Evolutionary conservation across 2,329 filamentous ascomycete species (phyloP).

Genomic region (Phialophora macrospora): DNA sequence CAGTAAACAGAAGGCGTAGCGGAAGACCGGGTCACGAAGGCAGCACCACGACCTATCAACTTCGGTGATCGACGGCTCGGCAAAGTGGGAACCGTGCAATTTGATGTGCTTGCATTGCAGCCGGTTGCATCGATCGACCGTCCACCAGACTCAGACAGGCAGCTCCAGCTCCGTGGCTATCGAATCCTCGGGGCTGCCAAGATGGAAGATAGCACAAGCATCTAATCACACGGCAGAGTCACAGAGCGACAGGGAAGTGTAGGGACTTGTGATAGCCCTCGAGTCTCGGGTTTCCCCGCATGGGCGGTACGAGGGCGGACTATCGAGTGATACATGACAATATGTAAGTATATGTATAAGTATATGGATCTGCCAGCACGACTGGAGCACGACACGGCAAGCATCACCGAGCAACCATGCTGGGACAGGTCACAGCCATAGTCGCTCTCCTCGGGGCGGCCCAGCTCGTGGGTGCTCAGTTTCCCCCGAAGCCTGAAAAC

Average conservation of each 20-base stretch:
- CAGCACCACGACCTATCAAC: slow-evolving; percentile 1
- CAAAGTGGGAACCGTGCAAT: not conserved
- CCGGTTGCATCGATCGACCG: not conserved
- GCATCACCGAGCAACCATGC: not conserved
- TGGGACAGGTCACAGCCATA: not conserved
- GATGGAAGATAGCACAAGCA: not conserved
- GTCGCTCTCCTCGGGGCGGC: not conserved
- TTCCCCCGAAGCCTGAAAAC: slow-evolving; percentile 50
- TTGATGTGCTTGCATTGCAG: not conserved
- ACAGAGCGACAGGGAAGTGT: not conserved
- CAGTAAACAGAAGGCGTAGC: not conserved
- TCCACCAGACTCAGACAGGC: slow-evolving; percentile 5
- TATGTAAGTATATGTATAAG: not conserved
- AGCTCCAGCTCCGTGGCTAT: slow-evolving; percentile 5
- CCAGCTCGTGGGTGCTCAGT: slow-evolving; percentile 35
- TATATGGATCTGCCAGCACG: not conserved
- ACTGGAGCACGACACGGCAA: not conserved
- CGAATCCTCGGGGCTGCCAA: not conserved
- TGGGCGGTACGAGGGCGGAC: too few species aligned
- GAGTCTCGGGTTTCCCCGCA: not conserved
- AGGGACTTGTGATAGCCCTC: not conserved
- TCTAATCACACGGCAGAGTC: slow-evolving; percentile 1
- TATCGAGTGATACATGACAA: too few species aligned
- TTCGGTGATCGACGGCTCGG: not conserved
- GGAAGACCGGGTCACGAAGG: not conserved